Conservation (phyloP, 768 basidiomycete genomes). For the Collybia sordida region DNA sequence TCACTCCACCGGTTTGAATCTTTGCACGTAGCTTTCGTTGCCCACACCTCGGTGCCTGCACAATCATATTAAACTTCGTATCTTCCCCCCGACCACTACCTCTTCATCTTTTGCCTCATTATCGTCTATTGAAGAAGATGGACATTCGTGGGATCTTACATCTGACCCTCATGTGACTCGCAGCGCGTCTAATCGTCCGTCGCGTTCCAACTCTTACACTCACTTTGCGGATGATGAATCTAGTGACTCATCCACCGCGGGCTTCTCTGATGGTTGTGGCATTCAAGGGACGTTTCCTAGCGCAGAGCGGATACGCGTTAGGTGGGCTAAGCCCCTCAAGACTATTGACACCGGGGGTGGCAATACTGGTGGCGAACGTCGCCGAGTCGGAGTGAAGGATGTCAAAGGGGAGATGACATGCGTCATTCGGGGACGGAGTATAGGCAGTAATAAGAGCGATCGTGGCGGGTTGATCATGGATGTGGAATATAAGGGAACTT, state of each 20-base stretch:
- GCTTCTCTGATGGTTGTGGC: slow-evolving; percentile 59
- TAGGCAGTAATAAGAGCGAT: slow-evolving; percentile 31
- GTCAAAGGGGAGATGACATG: slow-evolving; percentile 69
- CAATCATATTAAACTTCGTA: slow-evolving; percentile 71
- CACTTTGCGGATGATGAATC: slow-evolving; percentile 83
- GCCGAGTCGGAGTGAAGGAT: slow-evolving; percentile 69
- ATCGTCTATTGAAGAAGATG: slow-evolving; percentile 74
- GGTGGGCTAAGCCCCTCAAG: slow-evolving; percentile 73
- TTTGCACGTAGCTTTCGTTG: slow-evolving; percentile 58
- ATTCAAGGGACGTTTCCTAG: slow-evolving; percentile 81
- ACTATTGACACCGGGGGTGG: slow-evolving; percentile 39
- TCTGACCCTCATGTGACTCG: slow-evolving; percentile 77
- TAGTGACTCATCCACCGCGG: slow-evolving; percentile 62
- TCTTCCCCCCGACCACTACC: slow-evolving; percentile 60
- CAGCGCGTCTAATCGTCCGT: slow-evolving; percentile 40
- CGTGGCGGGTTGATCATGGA: slow-evolving; percentile 60
- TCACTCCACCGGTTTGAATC: slow-evolving; percentile 3
- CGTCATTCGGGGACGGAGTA: slow-evolving; percentile 50
- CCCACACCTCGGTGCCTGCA: slow-evolving; percentile 78
- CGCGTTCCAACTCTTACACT: slow-evolving; percentile 60
- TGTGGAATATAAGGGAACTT: slow-evolving; percentile 70
- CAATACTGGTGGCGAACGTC: slow-evolving; percentile 47
- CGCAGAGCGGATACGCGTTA: slow-evolving; percentile 69
- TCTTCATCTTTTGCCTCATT: slow-evolving; percentile 69
- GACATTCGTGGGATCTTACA: slow-evolving; percentile 69